Conservation (phyloP, 2,329 filamentous ascomycete species). For the Phaeosphaeria sp. region DNA sequence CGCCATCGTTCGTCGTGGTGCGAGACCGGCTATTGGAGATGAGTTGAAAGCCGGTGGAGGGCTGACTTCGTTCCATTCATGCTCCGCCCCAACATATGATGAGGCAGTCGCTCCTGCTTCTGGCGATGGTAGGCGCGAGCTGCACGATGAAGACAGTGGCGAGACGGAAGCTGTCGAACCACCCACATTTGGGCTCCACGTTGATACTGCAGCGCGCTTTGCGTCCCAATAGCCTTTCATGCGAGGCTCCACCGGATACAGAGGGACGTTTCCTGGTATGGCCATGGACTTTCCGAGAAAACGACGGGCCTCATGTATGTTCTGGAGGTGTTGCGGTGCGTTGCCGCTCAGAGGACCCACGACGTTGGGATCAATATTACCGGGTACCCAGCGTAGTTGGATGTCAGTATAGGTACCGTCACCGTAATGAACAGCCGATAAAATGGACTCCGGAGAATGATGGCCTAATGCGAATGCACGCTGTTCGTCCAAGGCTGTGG, state of each 20-base stretch:
- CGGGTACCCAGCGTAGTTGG: constrained; percentile 21
- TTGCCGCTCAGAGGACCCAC: constrained; percentile 9
- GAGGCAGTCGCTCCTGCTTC: not conserved
- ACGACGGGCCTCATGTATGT: constrained; percentile 17
- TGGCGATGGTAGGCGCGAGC: not conserved
- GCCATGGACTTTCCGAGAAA: constrained; percentile 17
- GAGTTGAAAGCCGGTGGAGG: not conserved
- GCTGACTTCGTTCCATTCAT: not conserved
- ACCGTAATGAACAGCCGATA: constrained; percentile 16
- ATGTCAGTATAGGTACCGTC: constrained; percentile 18
- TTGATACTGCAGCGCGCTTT: not conserved
- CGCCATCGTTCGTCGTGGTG: not conserved
- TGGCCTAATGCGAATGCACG: constrained; percentile 18
- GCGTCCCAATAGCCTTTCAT: constrained; percentile 7
- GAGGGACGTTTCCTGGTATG: constrained; percentile 16
- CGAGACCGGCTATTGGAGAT: not conserved
- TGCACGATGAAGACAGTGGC: not conserved
- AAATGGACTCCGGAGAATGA: constrained; percentile 18
- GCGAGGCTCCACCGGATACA: constrained; percentile 14
- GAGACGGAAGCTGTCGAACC: not conserved
- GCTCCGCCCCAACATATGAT: not conserved
- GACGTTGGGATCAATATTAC: constrained; percentile 7
- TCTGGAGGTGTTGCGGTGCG: constrained; percentile 14
- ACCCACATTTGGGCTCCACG: not conserved
- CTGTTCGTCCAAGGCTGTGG: constrained; percentile 15